Conservation (phyloP, 1,284 basidiomycete species). For the Ustilago nuda region DNA sequence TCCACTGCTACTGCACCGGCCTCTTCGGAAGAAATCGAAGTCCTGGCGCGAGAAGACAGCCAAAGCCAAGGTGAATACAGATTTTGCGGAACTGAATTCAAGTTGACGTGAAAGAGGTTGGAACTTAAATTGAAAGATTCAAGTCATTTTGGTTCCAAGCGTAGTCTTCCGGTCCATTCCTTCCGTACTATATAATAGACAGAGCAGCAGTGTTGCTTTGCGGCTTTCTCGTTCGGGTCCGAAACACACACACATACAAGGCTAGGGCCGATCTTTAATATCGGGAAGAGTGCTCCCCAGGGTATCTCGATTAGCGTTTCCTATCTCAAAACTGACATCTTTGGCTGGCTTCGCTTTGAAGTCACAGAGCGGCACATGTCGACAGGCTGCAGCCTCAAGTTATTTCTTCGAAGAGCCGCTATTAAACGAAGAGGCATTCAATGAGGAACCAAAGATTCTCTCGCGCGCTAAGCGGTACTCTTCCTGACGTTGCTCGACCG, state of each 20-base stretch:
- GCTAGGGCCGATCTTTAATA: background rate
- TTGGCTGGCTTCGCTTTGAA: background rate
- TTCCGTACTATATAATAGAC: background rate
- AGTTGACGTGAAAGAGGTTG: background rate
- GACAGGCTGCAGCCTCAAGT: background rate
- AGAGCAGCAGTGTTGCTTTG: background rate
- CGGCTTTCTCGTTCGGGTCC: background rate
- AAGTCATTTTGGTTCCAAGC: background rate
- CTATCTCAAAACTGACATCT: background rate
- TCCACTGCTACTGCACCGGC: background rate
- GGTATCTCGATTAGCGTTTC: conserved; percentile 1
- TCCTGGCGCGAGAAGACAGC: conserved; percentile 4
- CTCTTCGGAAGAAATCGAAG: conserved; percentile 7
- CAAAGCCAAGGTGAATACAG: background rate
- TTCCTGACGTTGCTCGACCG: conserved; percentile 50
- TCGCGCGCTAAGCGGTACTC: conserved; percentile 46
- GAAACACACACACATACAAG: background rate
- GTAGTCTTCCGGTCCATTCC: conserved; percentile 1
- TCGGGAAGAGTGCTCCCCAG: background rate
- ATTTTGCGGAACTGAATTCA: background rate
- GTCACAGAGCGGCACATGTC: background rate
- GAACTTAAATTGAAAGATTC: too few species aligned
- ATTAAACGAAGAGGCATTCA: conserved; percentile 9
- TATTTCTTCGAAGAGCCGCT: conserved; percentile 2
- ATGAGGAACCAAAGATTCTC: conserved; percentile 42